phyloP scores from a whole-genome alignment of 192 early-diverging fungal genomes.

The Backusella tuberculispora region DNA sequence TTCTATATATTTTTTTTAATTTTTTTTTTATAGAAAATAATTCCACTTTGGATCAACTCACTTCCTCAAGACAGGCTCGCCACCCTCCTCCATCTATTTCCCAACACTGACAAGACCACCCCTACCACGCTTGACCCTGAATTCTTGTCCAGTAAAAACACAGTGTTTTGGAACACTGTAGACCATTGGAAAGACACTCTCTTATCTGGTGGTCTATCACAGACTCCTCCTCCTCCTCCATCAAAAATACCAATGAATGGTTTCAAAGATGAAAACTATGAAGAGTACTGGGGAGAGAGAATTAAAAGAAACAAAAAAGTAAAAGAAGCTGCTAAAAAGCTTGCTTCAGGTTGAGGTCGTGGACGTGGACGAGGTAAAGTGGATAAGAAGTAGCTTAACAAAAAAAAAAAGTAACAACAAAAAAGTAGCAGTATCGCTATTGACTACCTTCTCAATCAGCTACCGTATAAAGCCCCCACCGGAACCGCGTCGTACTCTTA shows the following conservation, averaged over 20 bases:
- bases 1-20: too few species aligned
- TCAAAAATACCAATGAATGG: too few species aligned
- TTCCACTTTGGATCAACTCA: background rate
- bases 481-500: too few species aligned
- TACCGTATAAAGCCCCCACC: too few species aligned
- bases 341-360: background rate
- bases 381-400: too few species aligned
- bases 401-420: too few species aligned
- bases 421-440: too few species aligned
- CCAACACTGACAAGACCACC: background rate
- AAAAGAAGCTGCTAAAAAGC: background rate
- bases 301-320: background rate
- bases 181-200: background rate
- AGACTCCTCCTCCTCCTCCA: background rate
- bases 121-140: background rate
- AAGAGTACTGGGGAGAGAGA: constrained; percentile 14
- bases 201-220: background rate
- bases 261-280: constrained; percentile 11
- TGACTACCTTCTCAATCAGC: too few species aligned
- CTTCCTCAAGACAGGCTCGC: background rate
- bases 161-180: background rate
- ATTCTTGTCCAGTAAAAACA: background rate
- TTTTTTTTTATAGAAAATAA: too few species aligned
- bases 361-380: background rate
- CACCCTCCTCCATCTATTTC: background rate